Evolutionary conservation across 331 rosid genomes (phyloP), one percentile per base, ranked within the genome.

Genomic region (Quercus tomentella): DNA sequence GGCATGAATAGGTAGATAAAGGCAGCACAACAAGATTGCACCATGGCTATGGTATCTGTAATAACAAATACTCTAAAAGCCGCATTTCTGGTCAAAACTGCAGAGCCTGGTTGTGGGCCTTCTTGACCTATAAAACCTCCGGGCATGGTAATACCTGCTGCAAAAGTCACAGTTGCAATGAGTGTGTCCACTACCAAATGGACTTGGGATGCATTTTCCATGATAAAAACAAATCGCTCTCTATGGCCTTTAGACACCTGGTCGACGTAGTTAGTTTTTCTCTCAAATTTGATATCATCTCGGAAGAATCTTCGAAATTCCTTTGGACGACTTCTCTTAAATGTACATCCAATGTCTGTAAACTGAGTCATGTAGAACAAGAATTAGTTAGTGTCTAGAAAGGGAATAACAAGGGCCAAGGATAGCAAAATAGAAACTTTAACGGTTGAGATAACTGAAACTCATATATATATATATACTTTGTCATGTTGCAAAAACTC

Each of bases 361-460:
- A 43, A 10, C 51, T 43, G 51, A 7, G 51, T 10, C 4, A 43
- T 43, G 14, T 43, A 43, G 51, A 43, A 43, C 12, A 43, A 6
- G 2, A 43, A 9, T 43, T 33, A 2, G 51, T 9, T 43, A 43
- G 49, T 43, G 49, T 43, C 3, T 41, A 43, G 51, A 43, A 43
- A 43, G 37, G 37, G 37, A 33, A 33, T 1, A 33, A 31, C 35
- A 1, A 5, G 7, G 35, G 35, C 35, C 35, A 31, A 31, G 35
- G 35, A 31, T 31, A 31, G 6, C 6, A 31, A 31, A 28, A n/a
- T n/a, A 31, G 1, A 31, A 1, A 31, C 35, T 31, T 31, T 0
- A 31, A 31, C 35, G 1, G 0, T 1, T 31, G 0, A 31, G 35
- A 0, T 33, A 33, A 33, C 0, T 33, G 0, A 0, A 33, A 33